These are phyloP conservation scores for Acidomyces sp. DNA, from an alignment of 495 filamentous ascomycete genomes.

Conservation along the genomic window DNA sequence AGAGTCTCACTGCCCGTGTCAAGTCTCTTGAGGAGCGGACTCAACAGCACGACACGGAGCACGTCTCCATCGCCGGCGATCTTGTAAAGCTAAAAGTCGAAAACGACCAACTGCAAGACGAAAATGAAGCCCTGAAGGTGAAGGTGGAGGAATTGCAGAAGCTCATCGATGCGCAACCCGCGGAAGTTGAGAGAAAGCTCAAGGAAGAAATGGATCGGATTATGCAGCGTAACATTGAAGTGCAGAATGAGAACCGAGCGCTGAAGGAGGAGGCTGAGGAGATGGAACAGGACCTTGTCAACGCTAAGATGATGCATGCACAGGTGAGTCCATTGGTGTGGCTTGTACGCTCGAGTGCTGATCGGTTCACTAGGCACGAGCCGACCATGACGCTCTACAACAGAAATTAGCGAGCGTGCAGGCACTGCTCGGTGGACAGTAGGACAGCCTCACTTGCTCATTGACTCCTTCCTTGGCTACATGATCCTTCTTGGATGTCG, in stretches of 20 bases:
- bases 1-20: constrained; percentile 52
- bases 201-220: constrained; percentile 80
- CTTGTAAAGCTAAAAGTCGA: constrained; percentile 84
- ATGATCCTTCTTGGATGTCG: too few relatives aligned
- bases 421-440: constrained; percentile 20
- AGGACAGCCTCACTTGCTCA: not conserved
- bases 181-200: constrained; percentile 72
- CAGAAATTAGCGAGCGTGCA: constrained; percentile 28
- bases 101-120: constrained; percentile 75
- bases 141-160: constrained; percentile 71
- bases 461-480: not conserved
- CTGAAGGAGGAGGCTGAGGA: constrained; percentile 85
- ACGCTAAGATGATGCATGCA: constrained; percentile 87
- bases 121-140: constrained; percentile 70
- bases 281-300: constrained; percentile 87
- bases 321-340: constrained; percentile 49
- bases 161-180: constrained; percentile 78
- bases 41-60: constrained; percentile 82
- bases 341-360: not conserved
- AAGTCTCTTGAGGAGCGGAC: constrained; percentile 75
- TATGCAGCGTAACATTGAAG: constrained; percentile 83
- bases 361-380: constrained; percentile 23
- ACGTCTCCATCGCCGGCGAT: constrained; percentile 81
- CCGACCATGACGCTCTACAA: constrained; percentile 28
- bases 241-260: constrained; percentile 81